These are phyloP conservation scores for Oryza punctata DNA, from an alignment of 176 grass and related monocot genomes.

Conservation along the genomic window DNA sequence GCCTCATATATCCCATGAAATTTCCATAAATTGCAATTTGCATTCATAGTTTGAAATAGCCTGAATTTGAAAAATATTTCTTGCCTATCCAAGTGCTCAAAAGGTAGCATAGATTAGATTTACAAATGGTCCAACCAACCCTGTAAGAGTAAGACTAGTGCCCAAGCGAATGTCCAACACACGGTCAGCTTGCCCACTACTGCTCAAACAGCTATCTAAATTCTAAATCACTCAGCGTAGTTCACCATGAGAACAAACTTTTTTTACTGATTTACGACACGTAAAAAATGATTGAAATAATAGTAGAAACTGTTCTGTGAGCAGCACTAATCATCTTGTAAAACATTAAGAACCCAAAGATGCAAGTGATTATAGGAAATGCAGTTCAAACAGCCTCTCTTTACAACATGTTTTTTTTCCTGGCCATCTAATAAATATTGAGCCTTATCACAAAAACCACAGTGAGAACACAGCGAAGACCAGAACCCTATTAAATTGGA, in stretches of 20 bases:
- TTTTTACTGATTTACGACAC: neutral
- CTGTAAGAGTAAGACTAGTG: conserved; percentile 7
- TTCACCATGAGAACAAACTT: neutral
- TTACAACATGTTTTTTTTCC: conserved; percentile 28
- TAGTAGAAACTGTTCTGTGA: neutral
- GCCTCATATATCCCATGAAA: neutral
- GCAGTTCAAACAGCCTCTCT: conserved; percentile 35
- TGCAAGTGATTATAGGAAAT: neutral
- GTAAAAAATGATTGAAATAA: neutral
- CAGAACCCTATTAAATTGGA: neutral
- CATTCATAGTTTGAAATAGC: neutral
- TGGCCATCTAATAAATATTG: neutral
- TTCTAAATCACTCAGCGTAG: conserved; percentile 3
- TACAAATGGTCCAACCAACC: neutral
- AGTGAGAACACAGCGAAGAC: conserved; percentile 9
- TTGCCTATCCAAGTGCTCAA: conserved; percentile 10
- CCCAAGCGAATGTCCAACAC: neutral
- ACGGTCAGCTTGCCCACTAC: neutral
- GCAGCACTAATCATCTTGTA: neutral
- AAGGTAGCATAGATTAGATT: neutral
- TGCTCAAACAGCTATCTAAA: conserved; percentile 28
- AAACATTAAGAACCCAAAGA: neutral
- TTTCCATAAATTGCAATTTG: conserved; percentile 3
- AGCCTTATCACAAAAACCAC: conserved; percentile 20
- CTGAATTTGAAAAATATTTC: conserved; percentile 11